A percentile compares a stretch with the other conserved stretches of the same genome.
Conservation (phyloP, 768 basidiomycete genomes). For the Collybia nuda region DNA sequence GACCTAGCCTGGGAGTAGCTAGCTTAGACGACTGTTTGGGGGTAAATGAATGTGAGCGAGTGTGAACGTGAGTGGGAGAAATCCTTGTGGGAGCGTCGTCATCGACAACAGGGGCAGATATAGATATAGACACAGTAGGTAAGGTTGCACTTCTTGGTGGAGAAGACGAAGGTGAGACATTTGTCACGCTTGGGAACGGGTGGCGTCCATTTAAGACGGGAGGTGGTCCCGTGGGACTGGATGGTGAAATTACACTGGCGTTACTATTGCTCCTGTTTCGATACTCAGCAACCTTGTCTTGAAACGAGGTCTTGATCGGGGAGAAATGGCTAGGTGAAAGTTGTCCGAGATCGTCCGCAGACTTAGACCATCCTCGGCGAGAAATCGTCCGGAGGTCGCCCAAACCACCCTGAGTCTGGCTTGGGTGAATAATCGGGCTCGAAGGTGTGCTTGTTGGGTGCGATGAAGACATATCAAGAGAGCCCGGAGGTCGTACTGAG, state of each 20-base stretch:
- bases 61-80: conserved; percentile 49
- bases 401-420: conserved; percentile 29
- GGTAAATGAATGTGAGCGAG: conserved; percentile 69
- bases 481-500: conserved; percentile 42
- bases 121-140: conserved; percentile 44
- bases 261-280: conserved; percentile 58
- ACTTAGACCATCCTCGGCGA: conserved; percentile 75
- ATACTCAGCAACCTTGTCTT: conserved; percentile 67
- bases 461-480: conserved; percentile 40
- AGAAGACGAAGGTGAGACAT: conserved; percentile 29
- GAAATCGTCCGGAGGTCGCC: conserved; percentile 74
- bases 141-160: conserved; percentile 35
- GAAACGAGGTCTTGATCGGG: conserved; percentile 49
- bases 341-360: conserved; percentile 75
- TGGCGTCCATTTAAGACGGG: conserved; percentile 34
- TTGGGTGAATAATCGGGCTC: conserved; percentile 29
- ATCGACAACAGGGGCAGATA: conserved; percentile 43
- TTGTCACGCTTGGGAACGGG: conserved; percentile 40
- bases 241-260: conserved; percentile 40
- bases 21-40: conserved; percentile 72
- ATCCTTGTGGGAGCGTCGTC: conserved; percentile 17
- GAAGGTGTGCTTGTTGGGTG: conserved; percentile 37
- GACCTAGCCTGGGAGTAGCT: conserved; percentile 51
- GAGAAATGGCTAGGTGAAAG: conserved; percentile 34
- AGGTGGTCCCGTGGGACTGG: conserved; percentile 32